A percentile compares a stretch with the other conserved stretches of the same genome.
Evolutionary conservation across 352 stramenopile genomes (phyloP).

Genomic region (Globisporangium acanthophoron): DNA sequence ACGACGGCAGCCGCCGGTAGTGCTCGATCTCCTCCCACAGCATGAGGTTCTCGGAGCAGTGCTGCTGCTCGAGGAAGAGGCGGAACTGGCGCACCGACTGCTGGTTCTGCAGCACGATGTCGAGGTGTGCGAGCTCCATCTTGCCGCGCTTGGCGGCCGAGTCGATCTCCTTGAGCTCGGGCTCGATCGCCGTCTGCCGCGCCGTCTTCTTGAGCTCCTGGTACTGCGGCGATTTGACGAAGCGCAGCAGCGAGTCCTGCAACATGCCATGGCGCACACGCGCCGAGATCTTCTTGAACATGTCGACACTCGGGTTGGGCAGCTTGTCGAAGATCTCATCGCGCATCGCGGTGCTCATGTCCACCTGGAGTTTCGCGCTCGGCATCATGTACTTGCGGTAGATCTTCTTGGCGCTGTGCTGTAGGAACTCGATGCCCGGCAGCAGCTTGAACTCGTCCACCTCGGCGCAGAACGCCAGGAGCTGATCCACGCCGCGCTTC

Average conservation of each 20-base stretch:
- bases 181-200: conserved; percentile 29
- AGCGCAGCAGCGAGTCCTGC: conserved; percentile 70
- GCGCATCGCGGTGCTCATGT: conserved; percentile 80
- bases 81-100: conserved; percentile 62
- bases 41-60: conserved; percentile 81
- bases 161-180: conserved; percentile 50
- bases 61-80: conserved; percentile 65
- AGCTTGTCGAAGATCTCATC: conserved; percentile 66
- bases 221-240: conserved; percentile 70
- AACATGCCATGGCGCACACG: conserved; percentile 67
- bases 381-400: conserved; percentile 82
- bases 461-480: conserved; percentile 72
- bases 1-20: conserved; percentile 67
- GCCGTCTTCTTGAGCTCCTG: conserved; percentile 48
- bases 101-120: conserved; percentile 67
- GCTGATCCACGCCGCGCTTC: conserved; percentile 51
- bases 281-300: conserved; percentile 78
- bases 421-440: conserved; percentile 76
- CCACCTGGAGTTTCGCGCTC: conserved; percentile 68
- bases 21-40: conserved; percentile 84
- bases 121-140: conserved; percentile 66
- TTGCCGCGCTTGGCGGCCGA: conserved; percentile 63
- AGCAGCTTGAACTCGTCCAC: conserved; percentile 77
- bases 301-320: conserved; percentile 68
- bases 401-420: conserved; percentile 83